These are phyloP conservation scores for Moesziomyces sp. DNA, from an alignment of 1,284 basidiomycete species.

Conservation along the genomic window DNA sequence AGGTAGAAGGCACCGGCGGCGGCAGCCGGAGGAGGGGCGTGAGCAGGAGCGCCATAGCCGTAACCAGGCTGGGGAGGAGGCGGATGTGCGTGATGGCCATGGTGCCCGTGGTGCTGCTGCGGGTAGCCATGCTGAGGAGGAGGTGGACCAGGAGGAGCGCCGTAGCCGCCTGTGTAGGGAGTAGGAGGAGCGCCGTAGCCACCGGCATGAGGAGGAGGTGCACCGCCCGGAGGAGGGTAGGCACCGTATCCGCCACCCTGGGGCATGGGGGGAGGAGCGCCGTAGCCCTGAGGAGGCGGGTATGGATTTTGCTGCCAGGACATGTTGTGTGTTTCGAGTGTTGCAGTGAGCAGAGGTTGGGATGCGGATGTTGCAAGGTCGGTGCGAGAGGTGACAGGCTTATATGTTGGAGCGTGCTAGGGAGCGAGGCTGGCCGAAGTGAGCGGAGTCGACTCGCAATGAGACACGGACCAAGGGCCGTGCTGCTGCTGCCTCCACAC, in stretches of 20 bases:
- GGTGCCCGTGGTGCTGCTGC: constrained; percentile 6
- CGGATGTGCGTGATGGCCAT: constrained; percentile 7
- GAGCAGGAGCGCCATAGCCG: constrained; percentile 45
- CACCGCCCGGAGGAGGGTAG: constrained; percentile 24
- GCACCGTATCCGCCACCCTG: constrained; percentile 42
- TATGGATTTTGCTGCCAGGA: constrained; percentile 50
- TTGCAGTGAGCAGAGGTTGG: no score
- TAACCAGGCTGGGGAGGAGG: constrained; percentile 41
- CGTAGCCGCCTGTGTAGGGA: constrained; percentile 30
- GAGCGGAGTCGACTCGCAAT: no score
- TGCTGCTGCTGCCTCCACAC: no score
- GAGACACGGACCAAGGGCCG: no score
- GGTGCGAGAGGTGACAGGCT: background rate
- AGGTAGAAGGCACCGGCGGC: constrained; percentile 49
- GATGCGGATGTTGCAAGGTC: background rate
- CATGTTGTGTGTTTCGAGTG: constrained; percentile 16
- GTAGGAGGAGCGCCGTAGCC: constrained; percentile 41
- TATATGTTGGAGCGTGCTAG: no score
- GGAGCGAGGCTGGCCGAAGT: no score
- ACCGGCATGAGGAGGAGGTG: constrained; percentile 26
- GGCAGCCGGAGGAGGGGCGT: constrained; percentile 17
- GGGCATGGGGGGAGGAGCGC: constrained; percentile 43
- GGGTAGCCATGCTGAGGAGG: constrained; percentile 16
- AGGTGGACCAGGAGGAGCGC: constrained; percentile 27
- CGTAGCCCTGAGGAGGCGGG: constrained; percentile 45